These are phyloP conservation scores for Solanum gandarillasii DNA, from an alignment of 257 asterid genomes.

Conservation along the genomic window DNA sequence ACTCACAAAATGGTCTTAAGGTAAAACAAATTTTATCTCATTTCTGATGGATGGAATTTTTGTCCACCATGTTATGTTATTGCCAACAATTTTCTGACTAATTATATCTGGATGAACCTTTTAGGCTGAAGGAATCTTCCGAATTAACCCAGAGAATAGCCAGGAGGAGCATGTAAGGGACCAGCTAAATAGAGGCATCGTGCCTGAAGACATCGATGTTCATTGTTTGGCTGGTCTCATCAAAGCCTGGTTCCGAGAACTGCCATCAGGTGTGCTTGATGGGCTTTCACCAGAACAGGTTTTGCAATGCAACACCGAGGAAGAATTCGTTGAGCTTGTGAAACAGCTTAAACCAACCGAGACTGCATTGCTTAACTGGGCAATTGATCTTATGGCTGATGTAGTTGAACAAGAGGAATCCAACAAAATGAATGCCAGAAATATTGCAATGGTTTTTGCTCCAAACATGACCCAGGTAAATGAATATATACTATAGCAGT, in stretches of 20 bases:
- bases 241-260: conserved; percentile 96
- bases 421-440: conserved; percentile 93
- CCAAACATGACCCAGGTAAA: conserved; percentile 95
- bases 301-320: conserved; percentile 67
- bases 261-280: conserved; percentile 82
- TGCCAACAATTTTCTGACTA: background rate
- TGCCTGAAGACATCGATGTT: conserved; percentile 81
- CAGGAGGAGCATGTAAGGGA: conserved; percentile 82
- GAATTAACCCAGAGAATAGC: conserved; percentile 93
- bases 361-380: conserved; percentile 77
- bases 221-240: conserved; percentile 91
- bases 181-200: conserved; percentile 82
- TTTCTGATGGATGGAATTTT: background rate
- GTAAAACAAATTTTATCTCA: conserved; percentile 17
- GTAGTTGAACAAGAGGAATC: conserved; percentile 85
- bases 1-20: conserved; percentile 76
- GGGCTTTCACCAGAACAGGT: conserved; percentile 86
- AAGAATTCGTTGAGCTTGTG: conserved; percentile 57
- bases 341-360: conserved; percentile 76
- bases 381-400: conserved; percentile 92
- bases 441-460: conserved; percentile 93
- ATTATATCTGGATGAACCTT: background rate
- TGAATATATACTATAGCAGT: background rate
- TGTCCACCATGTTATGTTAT: background rate
- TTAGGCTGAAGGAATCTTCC: conserved; percentile 92